phyloP scores from a whole-genome alignment of 2,329 filamentous ascomycete genomes.

The Tolypocladium guangdongense region DNA sequence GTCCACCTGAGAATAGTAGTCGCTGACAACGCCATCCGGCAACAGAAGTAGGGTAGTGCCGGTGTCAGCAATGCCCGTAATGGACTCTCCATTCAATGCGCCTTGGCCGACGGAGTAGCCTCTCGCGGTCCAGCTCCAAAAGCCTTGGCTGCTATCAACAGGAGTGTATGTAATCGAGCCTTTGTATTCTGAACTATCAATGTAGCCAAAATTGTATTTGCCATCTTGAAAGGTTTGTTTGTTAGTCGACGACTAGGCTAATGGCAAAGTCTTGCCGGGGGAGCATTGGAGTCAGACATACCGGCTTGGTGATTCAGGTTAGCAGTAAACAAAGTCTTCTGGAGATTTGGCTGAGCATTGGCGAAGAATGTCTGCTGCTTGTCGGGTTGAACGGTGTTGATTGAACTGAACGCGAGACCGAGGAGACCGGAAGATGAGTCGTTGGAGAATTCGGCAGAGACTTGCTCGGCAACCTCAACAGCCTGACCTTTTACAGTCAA shows the following conservation, averaged over 20 bases:
- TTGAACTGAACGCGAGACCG: slow-evolving; percentile 29
- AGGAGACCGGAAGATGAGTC: slow-evolving; percentile 32
- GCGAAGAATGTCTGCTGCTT: slow-evolving; percentile 33
- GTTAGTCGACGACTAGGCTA: not conserved
- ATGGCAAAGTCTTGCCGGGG: not conserved
- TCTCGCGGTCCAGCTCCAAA: slow-evolving; percentile 37
- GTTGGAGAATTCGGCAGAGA: slow-evolving; percentile 27
- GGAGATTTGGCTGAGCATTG: slow-evolving; percentile 14
- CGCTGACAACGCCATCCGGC: slow-evolving; percentile 36
- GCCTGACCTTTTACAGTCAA: slow-evolving; percentile 29
- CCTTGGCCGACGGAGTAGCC: slow-evolving; percentile 11
- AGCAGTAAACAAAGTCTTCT: slow-evolving; percentile 50
- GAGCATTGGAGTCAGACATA: not conserved
- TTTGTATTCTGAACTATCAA: slow-evolving; percentile 52
- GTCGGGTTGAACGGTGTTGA: slow-evolving; percentile 30
- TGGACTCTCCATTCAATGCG: slow-evolving; percentile 6
- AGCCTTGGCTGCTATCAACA: slow-evolving; percentile 51
- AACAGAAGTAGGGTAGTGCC: slow-evolving; percentile 54
- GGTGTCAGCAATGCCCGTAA: slow-evolving; percentile 41
- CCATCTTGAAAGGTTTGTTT: slow-evolving; percentile 27
- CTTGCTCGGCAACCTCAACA: slow-evolving; percentile 30
- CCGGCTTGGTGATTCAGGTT: slow-evolving; percentile 43
- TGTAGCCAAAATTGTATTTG: slow-evolving; percentile 62
- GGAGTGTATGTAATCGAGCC: slow-evolving; percentile 52
- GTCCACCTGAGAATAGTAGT: slow-evolving; percentile 33